Percentiles rank a stretch among this genome's conserved stretches.
These are phyloP conservation scores for Sarocladiaceae sp. DNA, from an alignment of 2,329 filamentous ascomycete species.

Conservation along the genomic window DNA sequence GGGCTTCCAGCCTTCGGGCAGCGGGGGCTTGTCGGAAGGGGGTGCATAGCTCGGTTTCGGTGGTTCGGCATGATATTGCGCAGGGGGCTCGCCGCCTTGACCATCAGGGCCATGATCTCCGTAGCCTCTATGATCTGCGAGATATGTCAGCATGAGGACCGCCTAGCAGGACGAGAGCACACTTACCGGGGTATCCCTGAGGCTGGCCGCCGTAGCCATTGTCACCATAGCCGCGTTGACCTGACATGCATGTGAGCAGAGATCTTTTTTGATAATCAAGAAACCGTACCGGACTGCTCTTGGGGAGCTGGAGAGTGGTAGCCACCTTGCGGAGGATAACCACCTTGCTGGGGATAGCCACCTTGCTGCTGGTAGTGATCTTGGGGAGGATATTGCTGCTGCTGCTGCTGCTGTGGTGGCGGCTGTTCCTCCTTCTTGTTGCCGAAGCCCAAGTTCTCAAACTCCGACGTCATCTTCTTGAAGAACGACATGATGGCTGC, in stretches of 20 bases:
- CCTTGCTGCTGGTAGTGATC: conserved; percentile 2
- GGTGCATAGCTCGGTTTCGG: conserved; percentile 26
- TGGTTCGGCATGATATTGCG: conserved; percentile 15
- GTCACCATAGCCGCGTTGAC: neutral
- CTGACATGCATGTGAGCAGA: neutral
- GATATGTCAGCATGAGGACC: conserved; percentile 13
- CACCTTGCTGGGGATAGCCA: neutral
- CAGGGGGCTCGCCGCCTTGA: conserved; percentile 9
- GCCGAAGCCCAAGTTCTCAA: conserved; percentile 42
- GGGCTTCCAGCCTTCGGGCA: conserved; percentile 55
- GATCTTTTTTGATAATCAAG: neutral
- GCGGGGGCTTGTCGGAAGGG: conserved; percentile 36
- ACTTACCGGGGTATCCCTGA: conserved; percentile 14
- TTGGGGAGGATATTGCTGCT: conserved; percentile 11
- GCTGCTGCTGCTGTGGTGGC: conserved; percentile 17
- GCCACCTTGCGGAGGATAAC: neutral
- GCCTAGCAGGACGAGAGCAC: neutral
- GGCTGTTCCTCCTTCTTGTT: conserved; percentile 27
- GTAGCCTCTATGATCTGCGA: conserved; percentile 13
- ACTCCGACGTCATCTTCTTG: conserved; percentile 34
- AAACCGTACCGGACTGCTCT: neutral
- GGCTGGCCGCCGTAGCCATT: neutral
- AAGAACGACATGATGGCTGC: conserved; percentile 35
- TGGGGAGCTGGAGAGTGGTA: conserved; percentile 1
- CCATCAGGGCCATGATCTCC: conserved; percentile 20